Evolutionary conservation across 2,329 filamentous ascomycete species (phyloP).

Genomic region (Ceratocystis papillata): DNA sequence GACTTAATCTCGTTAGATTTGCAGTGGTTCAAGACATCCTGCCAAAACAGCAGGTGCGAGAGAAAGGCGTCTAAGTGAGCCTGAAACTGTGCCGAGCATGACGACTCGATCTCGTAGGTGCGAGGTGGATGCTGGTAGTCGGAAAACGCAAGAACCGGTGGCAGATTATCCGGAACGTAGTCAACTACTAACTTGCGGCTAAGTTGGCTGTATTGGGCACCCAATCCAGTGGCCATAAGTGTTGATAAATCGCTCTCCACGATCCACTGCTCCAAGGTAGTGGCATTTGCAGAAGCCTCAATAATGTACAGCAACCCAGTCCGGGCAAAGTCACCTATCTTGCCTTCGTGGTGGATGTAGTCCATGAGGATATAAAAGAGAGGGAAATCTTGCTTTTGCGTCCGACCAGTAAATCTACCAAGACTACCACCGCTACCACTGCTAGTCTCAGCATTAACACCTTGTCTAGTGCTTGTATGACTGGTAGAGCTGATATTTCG

Average conservation of each 20-base stretch:
- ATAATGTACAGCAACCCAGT: conserved; percentile 94
- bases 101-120: conserved; percentile 60
- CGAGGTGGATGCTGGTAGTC: conserved; percentile 70
- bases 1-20: conserved; percentile 83
- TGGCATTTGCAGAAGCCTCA: conserved; percentile 76
- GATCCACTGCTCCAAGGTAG: conserved; percentile 83
- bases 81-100: conserved; percentile 64
- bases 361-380: conserved; percentile 93
- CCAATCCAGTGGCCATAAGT: conserved; percentile 89
- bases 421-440: conserved; percentile 47
- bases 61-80: conserved; percentile 87
- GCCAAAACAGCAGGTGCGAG: conserved; percentile 93
- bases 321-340: conserved; percentile 88
- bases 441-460: conserved; percentile 12
- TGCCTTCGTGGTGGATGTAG: conserved; percentile 90
- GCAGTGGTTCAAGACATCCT: conserved; percentile 94
- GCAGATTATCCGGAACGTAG: conserved; percentile 61
- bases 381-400: conserved; percentile 85
- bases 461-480: conserved; percentile 13
- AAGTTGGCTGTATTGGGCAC: conserved; percentile 58
- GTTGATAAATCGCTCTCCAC: conserved; percentile 94
- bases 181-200: conserved; percentile 73
- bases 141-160: conserved; percentile 75
- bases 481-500: conserved; percentile 18
- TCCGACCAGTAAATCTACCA: conserved; percentile 71